Conservation (phyloP, 2,329 filamentous ascomycete genomes). For the Epichloe sylvatica region DNA sequence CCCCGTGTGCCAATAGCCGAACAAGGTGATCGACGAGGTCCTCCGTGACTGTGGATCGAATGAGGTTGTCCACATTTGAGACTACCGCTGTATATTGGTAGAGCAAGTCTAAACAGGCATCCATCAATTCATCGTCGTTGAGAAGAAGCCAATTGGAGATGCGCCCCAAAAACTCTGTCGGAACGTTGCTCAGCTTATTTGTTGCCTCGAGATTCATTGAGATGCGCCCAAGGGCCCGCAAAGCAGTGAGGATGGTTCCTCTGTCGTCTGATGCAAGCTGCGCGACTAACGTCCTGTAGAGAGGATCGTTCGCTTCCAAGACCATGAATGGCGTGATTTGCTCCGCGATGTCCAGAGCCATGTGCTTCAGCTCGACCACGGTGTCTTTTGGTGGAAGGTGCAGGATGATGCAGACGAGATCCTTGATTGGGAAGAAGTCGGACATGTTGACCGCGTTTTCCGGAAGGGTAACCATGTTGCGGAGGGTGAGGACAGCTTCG, state of each 20-base stretch:
- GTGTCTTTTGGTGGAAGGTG: constrained; percentile 60
- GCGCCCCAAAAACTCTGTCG: constrained; percentile 48
- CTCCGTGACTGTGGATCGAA: constrained; percentile 48
- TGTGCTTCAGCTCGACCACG: constrained; percentile 75
- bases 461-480: constrained; percentile 89
- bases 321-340: constrained; percentile 72
- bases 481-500: constrained; percentile 73
- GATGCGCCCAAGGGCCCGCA: constrained; percentile 73
- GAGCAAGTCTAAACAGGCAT: constrained; percentile 81
- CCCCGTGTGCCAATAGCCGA: constrained; percentile 63
- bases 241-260: constrained; percentile 63
- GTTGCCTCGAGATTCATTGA: constrained; percentile 73
- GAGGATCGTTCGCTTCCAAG: constrained; percentile 56
- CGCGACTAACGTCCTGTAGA: constrained; percentile 61
- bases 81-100: constrained; percentile 87
- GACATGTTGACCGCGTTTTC: constrained; percentile 79
- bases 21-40: constrained; percentile 65
- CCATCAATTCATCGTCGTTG: constrained; percentile 80
- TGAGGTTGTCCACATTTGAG: constrained; percentile 64
- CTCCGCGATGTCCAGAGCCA: constrained; percentile 82
- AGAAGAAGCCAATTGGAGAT: constrained; percentile 63
- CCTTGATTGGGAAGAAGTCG: constrained; percentile 59
- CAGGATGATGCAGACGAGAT: constrained; percentile 70
- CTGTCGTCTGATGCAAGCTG: constrained; percentile 59
- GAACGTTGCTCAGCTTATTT: constrained; percentile 62